Conservation (phyloP, 2,329 filamentous ascomycete genomes). For the Sporothrix luriei region DNA sequence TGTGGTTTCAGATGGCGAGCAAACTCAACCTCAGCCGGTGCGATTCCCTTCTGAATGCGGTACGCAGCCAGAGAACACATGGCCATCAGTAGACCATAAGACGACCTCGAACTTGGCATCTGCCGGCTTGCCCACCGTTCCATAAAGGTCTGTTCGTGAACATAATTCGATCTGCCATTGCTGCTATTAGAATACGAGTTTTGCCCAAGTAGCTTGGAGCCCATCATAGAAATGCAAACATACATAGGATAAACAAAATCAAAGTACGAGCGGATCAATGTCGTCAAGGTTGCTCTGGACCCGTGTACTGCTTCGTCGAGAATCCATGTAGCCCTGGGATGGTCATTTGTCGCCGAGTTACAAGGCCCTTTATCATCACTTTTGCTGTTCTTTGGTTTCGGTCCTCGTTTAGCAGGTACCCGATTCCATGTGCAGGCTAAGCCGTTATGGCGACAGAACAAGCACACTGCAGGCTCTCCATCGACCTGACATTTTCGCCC, state of each 20-base stretch:
- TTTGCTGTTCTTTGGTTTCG: conserved; percentile 11
- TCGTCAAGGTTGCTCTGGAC: background rate
- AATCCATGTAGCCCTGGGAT: background rate
- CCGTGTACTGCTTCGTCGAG: conserved; percentile 19
- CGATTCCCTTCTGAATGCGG: conserved; percentile 27
- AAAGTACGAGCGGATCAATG: conserved; percentile 26
- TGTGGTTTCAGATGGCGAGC: conserved; percentile 6
- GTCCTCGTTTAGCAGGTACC: conserved; percentile 23
- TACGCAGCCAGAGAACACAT: conserved; percentile 25
- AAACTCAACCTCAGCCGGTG: conserved; percentile 7
- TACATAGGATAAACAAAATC: conserved; percentile 33
- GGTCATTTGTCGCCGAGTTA: too few relatives aligned
- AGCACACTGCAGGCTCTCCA: background rate
- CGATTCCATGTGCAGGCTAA: conserved; percentile 24
- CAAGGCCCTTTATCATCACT: background rate
- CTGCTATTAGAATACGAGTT: background rate
- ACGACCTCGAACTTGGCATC: conserved; percentile 2
- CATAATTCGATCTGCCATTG: conserved; percentile 9
- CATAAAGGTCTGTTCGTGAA: conserved; percentile 28
- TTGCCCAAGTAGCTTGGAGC: background rate
- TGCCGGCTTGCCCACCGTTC: conserved; percentile 7
- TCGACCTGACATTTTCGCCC: conserved; percentile 22
- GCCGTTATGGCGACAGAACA: conserved; percentile 20
- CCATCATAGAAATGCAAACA: background rate
- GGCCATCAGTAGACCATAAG: conserved; percentile 25